Base-by-base conservation (phyloP, 2,329 filamentous ascomycete genomes). In the Fusarium domesticum region DNA sequence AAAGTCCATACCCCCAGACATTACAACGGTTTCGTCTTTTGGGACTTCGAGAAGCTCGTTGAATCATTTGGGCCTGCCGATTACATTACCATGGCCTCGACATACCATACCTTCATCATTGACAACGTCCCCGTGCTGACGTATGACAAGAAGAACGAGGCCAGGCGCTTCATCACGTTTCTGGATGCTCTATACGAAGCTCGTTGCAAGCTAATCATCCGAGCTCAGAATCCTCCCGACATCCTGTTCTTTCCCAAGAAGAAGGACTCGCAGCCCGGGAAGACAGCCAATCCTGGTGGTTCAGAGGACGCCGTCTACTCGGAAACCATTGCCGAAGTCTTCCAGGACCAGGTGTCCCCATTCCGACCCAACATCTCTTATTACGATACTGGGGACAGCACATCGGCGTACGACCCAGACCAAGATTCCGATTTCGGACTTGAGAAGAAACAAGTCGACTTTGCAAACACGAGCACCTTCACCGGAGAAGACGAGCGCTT, bases 401-500 rank as follows among this genome's bases (percentile, higher is more conserved):
- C 70, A 19, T 64, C 73, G 5, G 68, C 69, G 5, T 81, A 80
- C 56, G 69, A 81, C 52, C 72, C 75, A 0, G 78, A 82, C 53
- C 74, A 80, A 46, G 77, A 81, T 58, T 78, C 76, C 0, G 77
- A 79, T 45, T 80, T 81, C 53, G 72, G 70, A 12, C 62, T 68
- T 39, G 66, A 65, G 52, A 57, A 57, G 32, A 59, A 54, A n/a
- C 41, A 32, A 7, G 65, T 78, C n/a, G 78, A 92, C 59, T 93
- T 92, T 59, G 78, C 73, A 38, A 81, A 84, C 51, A 77, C 83
- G 1, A 71, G 75, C 10, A 81, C 78, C 0, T 86, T 92, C 58
- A 91, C 85, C 0, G 88, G 88, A 11, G 85, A 91, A 62, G 88
- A 92, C 63, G 87, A 92, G 64, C 74, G 81, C 11, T 93, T 93